Conservation (phyloP, 2,329 filamentous ascomycete species). For the Cadophora sp. region DNA sequence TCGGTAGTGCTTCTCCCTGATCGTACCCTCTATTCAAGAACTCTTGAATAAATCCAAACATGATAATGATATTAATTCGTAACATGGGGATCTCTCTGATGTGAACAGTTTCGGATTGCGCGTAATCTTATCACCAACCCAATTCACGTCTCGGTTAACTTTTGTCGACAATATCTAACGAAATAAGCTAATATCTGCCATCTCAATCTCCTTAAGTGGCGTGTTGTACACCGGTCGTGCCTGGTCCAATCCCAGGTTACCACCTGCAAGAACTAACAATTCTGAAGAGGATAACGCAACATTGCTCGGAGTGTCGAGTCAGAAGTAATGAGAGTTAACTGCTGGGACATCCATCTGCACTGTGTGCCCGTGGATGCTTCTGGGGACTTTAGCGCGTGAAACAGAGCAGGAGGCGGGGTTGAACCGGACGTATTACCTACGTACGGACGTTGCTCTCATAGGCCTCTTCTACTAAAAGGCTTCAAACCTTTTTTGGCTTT, state of each 20-base stretch:
- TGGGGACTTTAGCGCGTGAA: slow-evolving; percentile 2
- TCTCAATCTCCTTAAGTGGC: not conserved
- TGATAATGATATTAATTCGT: not conserved
- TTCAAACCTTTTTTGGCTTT: not conserved
- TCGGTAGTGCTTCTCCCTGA: too few species aligned
- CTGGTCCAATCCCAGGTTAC: not conserved
- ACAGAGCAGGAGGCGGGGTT: not conserved
- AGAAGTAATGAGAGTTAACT: not conserved
- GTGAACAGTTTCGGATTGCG: not conserved
- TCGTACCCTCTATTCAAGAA: too few species aligned
- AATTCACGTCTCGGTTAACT: not conserved
- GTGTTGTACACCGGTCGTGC: not conserved
- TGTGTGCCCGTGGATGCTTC: not conserved
- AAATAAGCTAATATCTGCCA: not conserved
- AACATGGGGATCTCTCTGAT: not conserved
- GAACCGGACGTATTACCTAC: not conserved
- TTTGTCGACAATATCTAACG: not conserved
- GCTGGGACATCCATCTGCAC: not conserved
- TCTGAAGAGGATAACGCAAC: not conserved
- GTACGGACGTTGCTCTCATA: not conserved
- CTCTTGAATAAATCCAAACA: not conserved
- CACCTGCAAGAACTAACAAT: slow-evolving; percentile 5
- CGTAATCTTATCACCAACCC: not conserved
- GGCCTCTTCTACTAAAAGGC: not conserved
- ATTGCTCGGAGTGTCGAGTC: not conserved